These are phyloP conservation scores for Pogostemon cablin DNA, from an alignment of 257 asterid genomes.

Conservation along the genomic window DNA sequence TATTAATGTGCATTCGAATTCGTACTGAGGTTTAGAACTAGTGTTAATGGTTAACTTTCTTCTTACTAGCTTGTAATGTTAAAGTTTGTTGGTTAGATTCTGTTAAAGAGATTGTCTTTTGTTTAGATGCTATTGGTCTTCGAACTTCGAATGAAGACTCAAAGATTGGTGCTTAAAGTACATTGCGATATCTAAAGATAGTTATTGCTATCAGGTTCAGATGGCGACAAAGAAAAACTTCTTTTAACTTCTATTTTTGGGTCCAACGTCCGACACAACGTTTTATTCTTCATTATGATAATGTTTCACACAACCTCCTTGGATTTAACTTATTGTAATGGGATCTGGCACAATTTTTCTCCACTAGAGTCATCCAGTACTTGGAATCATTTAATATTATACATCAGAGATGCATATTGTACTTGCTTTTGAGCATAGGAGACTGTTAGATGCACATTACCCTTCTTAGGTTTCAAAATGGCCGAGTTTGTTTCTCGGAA, in stretches of 20 bases:
- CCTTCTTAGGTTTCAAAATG: not conserved
- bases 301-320: not conserved
- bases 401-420: not conserved
- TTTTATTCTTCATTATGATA: not conserved
- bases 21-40: not conserved
- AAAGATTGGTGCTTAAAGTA: no score
- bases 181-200: no score
- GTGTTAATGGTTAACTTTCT: conserved; percentile 10
- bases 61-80: conserved; percentile 1
- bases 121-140: conserved; percentile 14
- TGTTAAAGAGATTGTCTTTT: not conserved
- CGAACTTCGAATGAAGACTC: not conserved
- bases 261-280: no score
- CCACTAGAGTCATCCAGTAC: not conserved
- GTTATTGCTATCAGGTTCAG: no score
- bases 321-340: not conserved
- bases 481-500: not conserved
- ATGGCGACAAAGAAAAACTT: no score
- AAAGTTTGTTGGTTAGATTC: not conserved
- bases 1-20: not conserved
- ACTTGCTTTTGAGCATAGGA: not conserved
- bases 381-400: not conserved
- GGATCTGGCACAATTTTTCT: not conserved
- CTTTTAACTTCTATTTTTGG: no score
- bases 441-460: not conserved